Evolutionary conservation across 495 filamentous ascomycete genomes (phyloP).

Genomic region (Aspergillus nanangensis): DNA sequence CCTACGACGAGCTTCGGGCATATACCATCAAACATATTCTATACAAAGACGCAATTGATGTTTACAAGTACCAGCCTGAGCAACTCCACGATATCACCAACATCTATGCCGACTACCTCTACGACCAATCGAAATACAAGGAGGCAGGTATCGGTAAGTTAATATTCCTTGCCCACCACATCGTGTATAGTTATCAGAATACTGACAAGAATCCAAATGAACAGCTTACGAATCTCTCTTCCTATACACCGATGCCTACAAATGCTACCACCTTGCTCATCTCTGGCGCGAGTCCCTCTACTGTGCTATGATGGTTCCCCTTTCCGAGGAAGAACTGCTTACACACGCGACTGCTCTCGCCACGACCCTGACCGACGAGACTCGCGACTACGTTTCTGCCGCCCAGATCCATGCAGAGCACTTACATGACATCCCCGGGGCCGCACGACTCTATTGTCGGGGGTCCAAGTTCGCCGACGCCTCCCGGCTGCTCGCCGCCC

Average conservation of each 20-base stretch:
- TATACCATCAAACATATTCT: slow-evolving; percentile 78
- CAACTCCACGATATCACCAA: slow-evolving; percentile 58
- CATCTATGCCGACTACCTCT: slow-evolving; percentile 75
- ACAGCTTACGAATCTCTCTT: slow-evolving; percentile 81
- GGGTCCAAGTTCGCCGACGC: slow-evolving; percentile 83
- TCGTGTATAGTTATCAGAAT: background rate
- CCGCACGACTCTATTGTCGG: slow-evolving; percentile 70
- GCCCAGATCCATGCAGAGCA: slow-evolving; percentile 79
- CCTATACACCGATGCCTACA: slow-evolving; percentile 64
- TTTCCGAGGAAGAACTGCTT: slow-evolving; percentile 51
- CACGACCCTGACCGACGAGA: slow-evolving; percentile 73
- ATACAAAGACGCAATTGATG: slow-evolving; percentile 67
- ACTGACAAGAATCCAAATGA: background rate
- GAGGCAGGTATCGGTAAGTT: slow-evolving; percentile 70
- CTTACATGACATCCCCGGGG: slow-evolving; percentile 61
- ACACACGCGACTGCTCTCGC: slow-evolving; percentile 64
- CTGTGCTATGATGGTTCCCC: slow-evolving; percentile 60
- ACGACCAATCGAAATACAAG: slow-evolving; percentile 65
- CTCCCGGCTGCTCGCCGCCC: slow-evolving; percentile 58
- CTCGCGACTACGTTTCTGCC: slow-evolving; percentile 75
- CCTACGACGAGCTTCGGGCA: slow-evolving; percentile 66
- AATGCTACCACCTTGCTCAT: slow-evolving; percentile 74
- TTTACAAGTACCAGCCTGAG: slow-evolving; percentile 77
- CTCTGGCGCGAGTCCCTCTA: slow-evolving; percentile 89
- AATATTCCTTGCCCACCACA: too few species aligned